Conservation (phyloP, 2,329 filamentous ascomycete genomes). For the Escovopsis sp. region DNA sequence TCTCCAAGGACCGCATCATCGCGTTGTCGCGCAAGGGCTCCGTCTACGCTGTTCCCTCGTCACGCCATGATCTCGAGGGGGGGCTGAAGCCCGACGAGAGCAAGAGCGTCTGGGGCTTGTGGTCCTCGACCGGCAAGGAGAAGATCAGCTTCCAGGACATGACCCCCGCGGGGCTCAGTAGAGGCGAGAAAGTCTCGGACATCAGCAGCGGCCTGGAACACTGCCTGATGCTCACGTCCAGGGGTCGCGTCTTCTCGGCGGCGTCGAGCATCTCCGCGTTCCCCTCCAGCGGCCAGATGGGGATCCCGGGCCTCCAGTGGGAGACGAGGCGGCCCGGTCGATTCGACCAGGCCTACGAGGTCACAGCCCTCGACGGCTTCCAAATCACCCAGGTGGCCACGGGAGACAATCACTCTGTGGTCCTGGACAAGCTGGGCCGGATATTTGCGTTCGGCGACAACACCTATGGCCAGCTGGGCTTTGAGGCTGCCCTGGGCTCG, state of each 20-base stretch:
- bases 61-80: conserved; percentile 52
- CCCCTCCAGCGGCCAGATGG: conserved; percentile 73
- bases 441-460: conserved; percentile 89
- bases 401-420: conserved; percentile 77
- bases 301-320: conserved; percentile 73
- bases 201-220: conserved; percentile 74
- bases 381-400: conserved; percentile 62
- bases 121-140: conserved; percentile 27
- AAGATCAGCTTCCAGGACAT: conserved; percentile 58
- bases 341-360: conserved; percentile 71
- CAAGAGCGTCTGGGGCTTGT: conserved; percentile 57
- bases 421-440: conserved; percentile 58
- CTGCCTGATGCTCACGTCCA: conserved; percentile 68
- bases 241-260: conserved; percentile 77
- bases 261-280: conserved; percentile 66
- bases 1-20: conserved; percentile 74
- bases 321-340: conserved; percentile 58
- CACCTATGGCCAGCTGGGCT: conserved; percentile 77
- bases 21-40: conserved; percentile 59
- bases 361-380: conserved; percentile 55
- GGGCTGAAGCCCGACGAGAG: conserved; percentile 47
- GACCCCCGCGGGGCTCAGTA: conserved; percentile 46
- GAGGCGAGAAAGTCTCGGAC: conserved; percentile 59
- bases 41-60: conserved; percentile 74
- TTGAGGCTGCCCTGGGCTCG: conserved; percentile 49